Evolutionary conservation across 345 rosid genomes (phyloP).

Genomic region (Gossypium mustelinum): DNA sequence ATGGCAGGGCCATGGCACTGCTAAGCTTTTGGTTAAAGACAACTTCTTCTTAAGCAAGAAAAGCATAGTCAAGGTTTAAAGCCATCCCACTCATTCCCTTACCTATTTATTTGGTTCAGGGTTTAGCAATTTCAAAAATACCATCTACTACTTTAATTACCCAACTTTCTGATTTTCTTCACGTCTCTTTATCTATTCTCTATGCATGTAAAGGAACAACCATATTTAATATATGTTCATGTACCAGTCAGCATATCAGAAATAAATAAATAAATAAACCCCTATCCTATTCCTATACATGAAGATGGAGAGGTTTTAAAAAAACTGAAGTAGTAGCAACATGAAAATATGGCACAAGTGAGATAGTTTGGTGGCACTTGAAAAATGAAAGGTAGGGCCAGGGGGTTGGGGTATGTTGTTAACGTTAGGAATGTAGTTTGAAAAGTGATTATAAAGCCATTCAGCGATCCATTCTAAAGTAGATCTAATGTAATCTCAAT

Average conservation of each 20-base stretch:
- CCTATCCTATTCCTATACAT: no score
- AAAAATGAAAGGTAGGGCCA: background rate
- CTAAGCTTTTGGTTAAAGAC: slow-evolving; percentile 37
- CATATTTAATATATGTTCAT: no score
- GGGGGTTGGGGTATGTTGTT: background rate
- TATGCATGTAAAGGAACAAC: background rate
- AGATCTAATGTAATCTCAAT: slow-evolving; percentile 25
- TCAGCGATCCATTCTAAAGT: slow-evolving; percentile 39
- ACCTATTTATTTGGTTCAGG: slow-evolving; percentile 11
- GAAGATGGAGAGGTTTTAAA: no score
- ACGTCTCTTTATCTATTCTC: slow-evolving; percentile 20
- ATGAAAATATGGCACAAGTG: background rate
- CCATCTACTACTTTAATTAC: slow-evolving; percentile 2
- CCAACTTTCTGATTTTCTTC: slow-evolving; percentile 8
- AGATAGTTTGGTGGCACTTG: background rate
- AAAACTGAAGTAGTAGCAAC: background rate
- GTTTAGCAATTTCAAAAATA: slow-evolving; percentile 25
- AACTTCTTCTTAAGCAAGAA: slow-evolving; percentile 56
- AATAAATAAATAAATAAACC: no score
- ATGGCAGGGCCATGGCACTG: slow-evolving; percentile 17
- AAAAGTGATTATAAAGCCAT: slow-evolving; percentile 48
- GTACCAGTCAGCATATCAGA: no score
- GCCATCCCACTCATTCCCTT: slow-evolving; percentile 23
- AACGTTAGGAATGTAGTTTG: slow-evolving; percentile 15
- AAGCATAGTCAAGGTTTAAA: slow-evolving; percentile 69